Conservation (phyloP, 805 yeast genomes). For the Millerozyma miso region DNA sequence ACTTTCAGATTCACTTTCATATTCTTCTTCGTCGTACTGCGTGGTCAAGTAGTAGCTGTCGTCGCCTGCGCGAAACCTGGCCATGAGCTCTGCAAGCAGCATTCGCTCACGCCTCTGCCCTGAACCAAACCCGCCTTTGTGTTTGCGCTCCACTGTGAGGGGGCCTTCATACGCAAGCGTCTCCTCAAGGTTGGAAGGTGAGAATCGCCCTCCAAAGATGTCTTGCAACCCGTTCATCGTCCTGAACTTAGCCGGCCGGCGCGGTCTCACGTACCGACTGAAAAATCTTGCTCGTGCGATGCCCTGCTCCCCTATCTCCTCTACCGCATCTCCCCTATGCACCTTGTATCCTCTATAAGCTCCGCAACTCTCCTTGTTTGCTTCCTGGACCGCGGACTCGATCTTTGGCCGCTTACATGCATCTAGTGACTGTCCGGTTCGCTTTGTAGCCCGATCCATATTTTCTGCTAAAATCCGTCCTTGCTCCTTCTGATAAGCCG, state of each 20-base stretch:
- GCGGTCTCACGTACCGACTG: slow-evolving; percentile 29
- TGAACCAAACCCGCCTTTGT: slow-evolving; percentile 63
- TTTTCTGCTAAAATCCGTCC: too few species aligned
- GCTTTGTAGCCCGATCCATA: too few species aligned
- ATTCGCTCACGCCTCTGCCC: slow-evolving; percentile 52
- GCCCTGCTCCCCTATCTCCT: slow-evolving; percentile 1
- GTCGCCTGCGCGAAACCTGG: slow-evolving; percentile 38
- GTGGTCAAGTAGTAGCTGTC: slow-evolving; percentile 60
- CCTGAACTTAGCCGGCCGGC: slow-evolving; percentile 46
- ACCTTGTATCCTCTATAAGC: slow-evolving; percentile 1
- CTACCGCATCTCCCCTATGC: slow-evolving; percentile 1
- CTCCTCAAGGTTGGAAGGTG: slow-evolving; percentile 29
- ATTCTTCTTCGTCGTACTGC: slow-evolving; percentile 41
- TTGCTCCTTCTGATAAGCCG: too few species aligned
- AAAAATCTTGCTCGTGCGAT: slow-evolving; percentile 25
- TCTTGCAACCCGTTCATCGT: slow-evolving; percentile 27
- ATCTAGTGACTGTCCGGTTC: too few species aligned
- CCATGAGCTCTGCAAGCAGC: slow-evolving; percentile 47
- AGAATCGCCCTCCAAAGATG: slow-evolving; percentile 20
- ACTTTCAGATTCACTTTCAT: slow-evolving; percentile 9
- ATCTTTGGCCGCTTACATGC: not conserved
- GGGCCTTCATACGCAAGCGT: slow-evolving; percentile 31
- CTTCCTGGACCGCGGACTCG: not conserved
- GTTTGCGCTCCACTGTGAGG: slow-evolving; percentile 57
- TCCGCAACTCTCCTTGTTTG: not conserved